These are phyloP conservation scores for Eucalyptus viminalis DNA, from an alignment of 345 rosid species.

Conservation along the genomic window DNA sequence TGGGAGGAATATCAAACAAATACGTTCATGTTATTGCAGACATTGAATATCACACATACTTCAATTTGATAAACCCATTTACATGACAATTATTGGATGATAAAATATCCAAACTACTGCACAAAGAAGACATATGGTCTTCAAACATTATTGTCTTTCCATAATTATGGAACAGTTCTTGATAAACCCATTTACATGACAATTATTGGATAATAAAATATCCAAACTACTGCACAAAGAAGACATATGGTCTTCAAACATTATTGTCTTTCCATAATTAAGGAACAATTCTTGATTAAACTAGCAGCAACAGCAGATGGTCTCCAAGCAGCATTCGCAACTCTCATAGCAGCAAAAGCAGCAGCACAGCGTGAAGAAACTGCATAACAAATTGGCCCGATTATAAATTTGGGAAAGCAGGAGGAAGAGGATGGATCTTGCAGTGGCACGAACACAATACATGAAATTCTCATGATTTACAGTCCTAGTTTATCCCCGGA, in stretches of 20 bases:
- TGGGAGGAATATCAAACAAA: neutral
- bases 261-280: neutral
- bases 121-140: neutral
- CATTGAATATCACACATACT: neutral
- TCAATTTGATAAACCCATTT: neutral
- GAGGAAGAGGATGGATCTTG: neutral
- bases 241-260: neutral
- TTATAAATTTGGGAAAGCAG: neutral
- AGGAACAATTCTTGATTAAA: neutral
- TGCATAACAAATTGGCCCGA: neutral
- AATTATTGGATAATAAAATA: neutral
- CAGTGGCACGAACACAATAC: neutral
- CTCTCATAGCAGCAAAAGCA: constrained; percentile 32
- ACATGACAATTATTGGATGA: neutral
- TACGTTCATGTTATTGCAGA: neutral
- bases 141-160: neutral
- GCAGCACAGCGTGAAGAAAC: constrained; percentile 23
- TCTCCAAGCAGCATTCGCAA: constrained; percentile 22
- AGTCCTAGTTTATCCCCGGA: neutral
- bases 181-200: neutral
- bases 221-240: neutral
- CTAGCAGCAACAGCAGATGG: constrained; percentile 11
- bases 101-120: neutral
- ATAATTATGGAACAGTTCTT: neutral
- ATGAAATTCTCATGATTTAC: neutral